These are phyloP conservation scores for Colletotrichum lupini DNA, from an alignment of 2,329 filamentous ascomycete species.

Conservation along the genomic window DNA sequence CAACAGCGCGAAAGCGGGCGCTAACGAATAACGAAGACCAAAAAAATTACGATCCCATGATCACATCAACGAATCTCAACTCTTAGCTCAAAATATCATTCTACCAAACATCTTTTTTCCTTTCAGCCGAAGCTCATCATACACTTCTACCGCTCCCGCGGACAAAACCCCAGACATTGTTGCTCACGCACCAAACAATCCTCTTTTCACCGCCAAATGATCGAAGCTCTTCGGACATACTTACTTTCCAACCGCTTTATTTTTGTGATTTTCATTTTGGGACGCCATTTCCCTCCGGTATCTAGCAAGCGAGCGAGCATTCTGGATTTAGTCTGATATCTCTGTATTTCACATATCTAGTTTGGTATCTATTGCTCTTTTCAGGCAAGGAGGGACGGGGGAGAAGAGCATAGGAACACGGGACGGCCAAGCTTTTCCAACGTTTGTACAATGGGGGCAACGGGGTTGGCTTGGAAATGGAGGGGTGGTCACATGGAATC, in stretches of 20 bases:
- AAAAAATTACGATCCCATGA: slow-evolving; percentile 36
- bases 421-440: slow-evolving; percentile 23
- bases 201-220: slow-evolving; percentile 38
- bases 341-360: slow-evolving; percentile 32
- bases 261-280: slow-evolving; percentile 41
- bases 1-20: slow-evolving; percentile 58
- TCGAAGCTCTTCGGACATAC: slow-evolving; percentile 37
- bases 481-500: neutral
- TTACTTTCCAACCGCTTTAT: slow-evolving; percentile 30
- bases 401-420: slow-evolving; percentile 9
- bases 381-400: slow-evolving; percentile 3
- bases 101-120: slow-evolving; percentile 30
- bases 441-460: slow-evolving; percentile 21
- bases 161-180: slow-evolving; percentile 51
- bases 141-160: slow-evolving; percentile 46
- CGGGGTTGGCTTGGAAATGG: slow-evolving; percentile 3
- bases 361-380: slow-evolving; percentile 40
- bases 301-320: slow-evolving; percentile 45
- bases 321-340: slow-evolving; percentile 30
- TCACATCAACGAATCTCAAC: slow-evolving; percentile 34
- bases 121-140: slow-evolving; percentile 36
- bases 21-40: slow-evolving; percentile 49
- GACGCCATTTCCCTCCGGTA: slow-evolving; percentile 46
- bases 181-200: slow-evolving; percentile 60
- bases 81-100: slow-evolving; percentile 30